phyloP scores from a whole-genome alignment of 1,284 basidiomycete genomes.

The Microstroma glucosiphilum region DNA sequence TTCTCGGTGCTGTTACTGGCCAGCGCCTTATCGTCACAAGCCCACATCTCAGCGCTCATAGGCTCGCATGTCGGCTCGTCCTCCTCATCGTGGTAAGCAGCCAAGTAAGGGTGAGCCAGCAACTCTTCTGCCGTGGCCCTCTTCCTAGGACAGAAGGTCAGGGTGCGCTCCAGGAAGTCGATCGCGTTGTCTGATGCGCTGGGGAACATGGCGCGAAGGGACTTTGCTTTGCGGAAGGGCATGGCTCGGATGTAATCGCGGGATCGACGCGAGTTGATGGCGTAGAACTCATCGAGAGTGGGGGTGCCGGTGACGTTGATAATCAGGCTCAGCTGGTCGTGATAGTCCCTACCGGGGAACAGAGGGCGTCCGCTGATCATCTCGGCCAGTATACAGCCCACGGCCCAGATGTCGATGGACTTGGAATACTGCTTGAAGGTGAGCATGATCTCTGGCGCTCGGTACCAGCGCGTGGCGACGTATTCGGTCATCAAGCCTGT shows the following conservation, averaged over 20 bases:
- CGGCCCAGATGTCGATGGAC: conserved; percentile 64
- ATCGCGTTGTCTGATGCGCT: conserved; percentile 57
- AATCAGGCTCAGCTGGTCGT: conserved; percentile 85
- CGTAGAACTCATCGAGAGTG: conserved; percentile 81
- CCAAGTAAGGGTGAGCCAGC: conserved; percentile 42
- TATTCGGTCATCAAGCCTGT: conserved; percentile 45
- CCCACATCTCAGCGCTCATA: conserved; percentile 23
- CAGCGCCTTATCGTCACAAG: conserved; percentile 38
- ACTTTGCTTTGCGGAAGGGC: conserved; percentile 65
- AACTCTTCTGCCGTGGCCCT: conserved; percentile 47
- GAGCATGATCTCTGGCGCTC: conserved; percentile 40
- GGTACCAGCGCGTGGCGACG: conserved; percentile 41
- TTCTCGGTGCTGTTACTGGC: conserved; percentile 34
- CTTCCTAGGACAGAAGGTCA: conserved; percentile 59
- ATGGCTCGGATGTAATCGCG: conserved; percentile 77
- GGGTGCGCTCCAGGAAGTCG: conserved; percentile 82
- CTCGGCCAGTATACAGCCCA: conserved; percentile 93
- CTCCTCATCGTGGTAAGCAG: conserved; percentile 42
- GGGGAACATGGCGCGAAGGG: conserved; percentile 23
- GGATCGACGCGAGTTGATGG: conserved; percentile 75
- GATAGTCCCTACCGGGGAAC: conserved; percentile 90
- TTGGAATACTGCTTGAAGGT: conserved; percentile 41
- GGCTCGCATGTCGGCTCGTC: conserved; percentile 40
- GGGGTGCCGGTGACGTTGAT: conserved; percentile 89
- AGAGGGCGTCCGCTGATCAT: conserved; percentile 90